Percentiles rank a stretch among this genome's conserved stretches.
These are phyloP conservation scores for Simmondsia chinensis DNA, from an alignment of 148 eudicot genomes.

Conservation along the genomic window DNA sequence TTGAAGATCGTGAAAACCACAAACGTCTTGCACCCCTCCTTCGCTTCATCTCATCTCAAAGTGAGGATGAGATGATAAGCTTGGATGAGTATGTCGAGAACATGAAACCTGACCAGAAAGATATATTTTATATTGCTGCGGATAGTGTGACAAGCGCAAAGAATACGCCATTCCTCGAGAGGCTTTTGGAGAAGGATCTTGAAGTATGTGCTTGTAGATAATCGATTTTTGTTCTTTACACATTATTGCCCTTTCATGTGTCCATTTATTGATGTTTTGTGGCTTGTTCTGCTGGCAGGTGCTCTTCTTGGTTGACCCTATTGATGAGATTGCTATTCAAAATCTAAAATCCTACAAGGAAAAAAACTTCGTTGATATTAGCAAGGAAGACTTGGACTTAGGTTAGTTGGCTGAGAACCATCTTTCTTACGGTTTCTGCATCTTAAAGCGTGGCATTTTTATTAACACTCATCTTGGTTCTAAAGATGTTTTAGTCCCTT, in stretches of 20 bases:
- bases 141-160: slow-evolving; percentile 91
- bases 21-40: slow-evolving; percentile 92
- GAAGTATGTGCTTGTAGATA: slow-evolving; percentile 38
- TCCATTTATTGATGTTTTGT: not conserved
- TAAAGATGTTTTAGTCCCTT: too few relatives aligned
- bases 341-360: slow-evolving; percentile 80
- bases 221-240: not conserved
- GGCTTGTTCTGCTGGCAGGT: slow-evolving; percentile 39
- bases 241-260: not conserved
- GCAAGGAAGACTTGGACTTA: slow-evolving; percentile 92
- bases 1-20: slow-evolving; percentile 90
- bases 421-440: not conserved
- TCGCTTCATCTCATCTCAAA: slow-evolving; percentile 86
- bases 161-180: slow-evolving; percentile 90
- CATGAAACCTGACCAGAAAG: slow-evolving; percentile 94
- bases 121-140: slow-evolving; percentile 80
- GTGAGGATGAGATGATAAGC: slow-evolving; percentile 81
- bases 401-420: slow-evolving; percentile 36
- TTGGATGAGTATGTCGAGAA: slow-evolving; percentile 88
- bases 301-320: slow-evolving; percentile 85
- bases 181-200: slow-evolving; percentile 77
- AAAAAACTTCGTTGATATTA: slow-evolving; percentile 77
- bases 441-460: not conserved
- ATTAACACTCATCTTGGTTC: too few relatives aligned
- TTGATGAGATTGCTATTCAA: slow-evolving; percentile 89